phyloP scores from a whole-genome alignment of 306 rosid species.

The Castanea crenata region DNA sequence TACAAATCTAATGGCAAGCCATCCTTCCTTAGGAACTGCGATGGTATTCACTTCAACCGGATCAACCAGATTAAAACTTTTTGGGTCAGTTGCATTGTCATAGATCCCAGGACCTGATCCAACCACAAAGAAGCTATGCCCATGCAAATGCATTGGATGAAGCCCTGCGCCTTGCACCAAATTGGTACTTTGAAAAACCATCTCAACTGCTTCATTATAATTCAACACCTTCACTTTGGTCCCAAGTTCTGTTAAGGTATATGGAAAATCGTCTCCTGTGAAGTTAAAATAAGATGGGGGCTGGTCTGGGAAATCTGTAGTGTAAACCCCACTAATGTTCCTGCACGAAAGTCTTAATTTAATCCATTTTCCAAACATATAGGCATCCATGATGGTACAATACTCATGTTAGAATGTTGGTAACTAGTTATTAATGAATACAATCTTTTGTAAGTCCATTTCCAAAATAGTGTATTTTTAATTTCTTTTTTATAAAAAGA shows the following conservation, averaged over 20 bases:
- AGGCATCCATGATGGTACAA: neutral
- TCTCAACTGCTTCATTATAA: slow-evolving; percentile 34
- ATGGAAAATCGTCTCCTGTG: slow-evolving; percentile 28
- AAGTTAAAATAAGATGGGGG: slow-evolving; percentile 34
- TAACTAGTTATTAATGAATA: no score
- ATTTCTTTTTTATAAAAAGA: no score
- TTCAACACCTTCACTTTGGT: slow-evolving; percentile 28
- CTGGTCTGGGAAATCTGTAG: slow-evolving; percentile 20
- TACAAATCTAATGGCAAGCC: slow-evolving; percentile 35
- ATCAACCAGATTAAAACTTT: slow-evolving; percentile 28
- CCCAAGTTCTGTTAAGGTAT: slow-evolving; percentile 13
- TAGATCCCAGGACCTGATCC: slow-evolving; percentile 30
- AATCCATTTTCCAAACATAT: neutral
- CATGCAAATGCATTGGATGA: slow-evolving; percentile 54
- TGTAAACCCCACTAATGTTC: slow-evolving; percentile 32
- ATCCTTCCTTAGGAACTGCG: slow-evolving; percentile 30
- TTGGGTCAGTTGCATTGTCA: slow-evolving; percentile 5
- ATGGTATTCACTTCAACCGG: slow-evolving; percentile 27
- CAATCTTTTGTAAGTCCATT: no score
- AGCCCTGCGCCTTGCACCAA: slow-evolving; percentile 24
- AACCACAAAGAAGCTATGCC: slow-evolving; percentile 37
- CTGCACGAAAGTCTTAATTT: neutral
- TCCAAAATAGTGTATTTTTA: no score
- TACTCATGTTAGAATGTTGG: neutral
- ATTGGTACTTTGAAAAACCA: slow-evolving; percentile 43